Conservation (phyloP, 225 moss, liverwort and hornwort genomes). For the Pseudisothecium myosuroides region DNA sequence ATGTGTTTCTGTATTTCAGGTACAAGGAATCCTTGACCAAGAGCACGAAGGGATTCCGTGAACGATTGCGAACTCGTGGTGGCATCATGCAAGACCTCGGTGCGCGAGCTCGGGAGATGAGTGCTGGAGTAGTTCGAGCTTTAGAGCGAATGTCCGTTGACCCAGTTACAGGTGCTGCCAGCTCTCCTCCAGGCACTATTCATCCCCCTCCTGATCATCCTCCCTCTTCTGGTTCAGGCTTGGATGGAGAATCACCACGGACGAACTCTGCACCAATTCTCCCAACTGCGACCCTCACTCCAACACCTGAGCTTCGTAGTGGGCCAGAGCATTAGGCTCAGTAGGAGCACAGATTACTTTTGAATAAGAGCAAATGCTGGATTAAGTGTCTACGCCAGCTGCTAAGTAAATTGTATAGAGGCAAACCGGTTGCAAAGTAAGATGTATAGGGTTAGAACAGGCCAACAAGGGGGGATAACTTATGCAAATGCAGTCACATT, state of each 20-base stretch:
- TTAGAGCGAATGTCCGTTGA: neutral
- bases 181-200: neutral
- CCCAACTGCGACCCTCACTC: neutral
- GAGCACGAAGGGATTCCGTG: neutral
- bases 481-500: neutral
- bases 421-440: neutral
- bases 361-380: neutral
- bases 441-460: slow-evolving; percentile 5
- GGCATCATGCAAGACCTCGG: neutral
- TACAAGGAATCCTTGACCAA: neutral
- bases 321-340: neutral
- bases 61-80: neutral
- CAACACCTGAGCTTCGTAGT: neutral
- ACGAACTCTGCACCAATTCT: neutral
- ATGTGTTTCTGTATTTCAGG: neutral
- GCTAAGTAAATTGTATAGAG: neutral
- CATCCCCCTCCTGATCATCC: neutral
- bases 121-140: neutral
- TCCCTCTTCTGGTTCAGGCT: neutral
- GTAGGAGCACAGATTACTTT: neutral
- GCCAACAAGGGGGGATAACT: neutral
- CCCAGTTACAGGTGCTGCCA: neutral
- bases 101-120: neutral
- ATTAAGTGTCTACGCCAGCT: neutral
- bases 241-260: neutral